Evolutionary conservation across 768 basidiomycete genomes (phyloP), one percentile per base, ranked within the genome.

Genomic region (Podaxis sp.): DNA sequence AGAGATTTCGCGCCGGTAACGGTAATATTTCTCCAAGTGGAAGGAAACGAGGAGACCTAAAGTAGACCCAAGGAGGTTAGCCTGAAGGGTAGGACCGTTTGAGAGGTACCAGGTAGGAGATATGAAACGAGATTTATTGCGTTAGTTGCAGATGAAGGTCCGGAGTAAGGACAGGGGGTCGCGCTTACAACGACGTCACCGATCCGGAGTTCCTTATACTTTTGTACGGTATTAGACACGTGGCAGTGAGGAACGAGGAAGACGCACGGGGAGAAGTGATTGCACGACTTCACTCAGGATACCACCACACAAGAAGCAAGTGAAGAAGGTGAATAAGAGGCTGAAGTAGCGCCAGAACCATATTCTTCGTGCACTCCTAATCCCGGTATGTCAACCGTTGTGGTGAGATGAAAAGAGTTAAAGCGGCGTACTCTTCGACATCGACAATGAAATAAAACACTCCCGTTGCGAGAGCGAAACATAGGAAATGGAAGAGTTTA

Each of bases 401-500:
- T 58, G 49, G 36, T 1, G 17, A 56, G 22, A 3, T 12, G 12
- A 40, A 26, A 49, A 6, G 65, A 37, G 24, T 36, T 30, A 30
- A 8, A 3, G 52, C 46, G 30, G 76, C 90, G 72, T 67, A 95
- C 92, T 95, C 93, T 63, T 95, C 93, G 8, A 93, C 87, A 68
- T 95, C 93, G 37, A 92, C 82, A 52, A 94, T 91, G 69, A 93
- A 94, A 74, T 93, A 95, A 73, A 94, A 94, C 5, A 93, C 84
- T 2, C 76, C 87, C 0, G 91, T 95, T 1, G 91, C 90, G 26
- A 90, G 65, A 58, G 79, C 79, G 62, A 95, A 89, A 72, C 90
- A 93, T 11, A 90, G 67, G 70, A 95, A 91, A 69, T 90, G 93
- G 28, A 93, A 75, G 15, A 93, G 71, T 74, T 93, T 93, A 82